Conservation (phyloP, 106 monocot genomes). For the Dendrobium catenatum region DNA sequence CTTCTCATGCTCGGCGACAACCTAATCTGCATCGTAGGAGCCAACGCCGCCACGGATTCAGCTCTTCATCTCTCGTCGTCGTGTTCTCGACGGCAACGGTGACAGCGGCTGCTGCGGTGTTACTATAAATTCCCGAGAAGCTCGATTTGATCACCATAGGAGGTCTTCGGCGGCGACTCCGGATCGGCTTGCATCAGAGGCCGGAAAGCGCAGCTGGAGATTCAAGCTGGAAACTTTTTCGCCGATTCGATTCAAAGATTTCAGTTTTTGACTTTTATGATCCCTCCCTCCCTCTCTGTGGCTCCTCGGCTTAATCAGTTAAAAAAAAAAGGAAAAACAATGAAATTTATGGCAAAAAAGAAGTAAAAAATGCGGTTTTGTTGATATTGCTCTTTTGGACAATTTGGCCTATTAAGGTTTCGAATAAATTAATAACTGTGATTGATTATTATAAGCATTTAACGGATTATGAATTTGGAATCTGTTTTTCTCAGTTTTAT, state of each 20-base stretch:
- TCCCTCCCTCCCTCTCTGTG: no score
- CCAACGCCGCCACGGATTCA: constrained; percentile 12
- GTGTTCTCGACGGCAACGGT: neutral
- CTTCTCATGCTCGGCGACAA: constrained; percentile 93
- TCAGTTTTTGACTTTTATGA: no score
- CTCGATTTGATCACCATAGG: neutral
- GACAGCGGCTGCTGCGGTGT: neutral
- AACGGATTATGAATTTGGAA: no score
- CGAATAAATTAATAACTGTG: no score
- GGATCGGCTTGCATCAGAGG: constrained; percentile 31
- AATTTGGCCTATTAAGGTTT: no score
- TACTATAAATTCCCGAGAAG: constrained; percentile 5
- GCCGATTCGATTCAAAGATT: neutral
- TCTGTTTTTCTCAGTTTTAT: no score
- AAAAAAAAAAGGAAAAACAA: no score
- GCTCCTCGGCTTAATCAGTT: no score
- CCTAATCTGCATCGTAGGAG: constrained; percentile 91
- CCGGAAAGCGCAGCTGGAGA: neutral
- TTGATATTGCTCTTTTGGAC: no score
- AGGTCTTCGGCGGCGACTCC: constrained; percentile 16
- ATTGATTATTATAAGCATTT: no score
- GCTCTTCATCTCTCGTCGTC: constrained; percentile 8
- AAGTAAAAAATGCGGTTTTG: no score
- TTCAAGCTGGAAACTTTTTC: neutral
- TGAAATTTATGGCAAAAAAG: no score